Percentiles rank a stretch among this genome's conserved stretches.
These are phyloP conservation scores for Murraya paniculata DNA, from an alignment of 345 rosid species.

Conservation along the genomic window DNA sequence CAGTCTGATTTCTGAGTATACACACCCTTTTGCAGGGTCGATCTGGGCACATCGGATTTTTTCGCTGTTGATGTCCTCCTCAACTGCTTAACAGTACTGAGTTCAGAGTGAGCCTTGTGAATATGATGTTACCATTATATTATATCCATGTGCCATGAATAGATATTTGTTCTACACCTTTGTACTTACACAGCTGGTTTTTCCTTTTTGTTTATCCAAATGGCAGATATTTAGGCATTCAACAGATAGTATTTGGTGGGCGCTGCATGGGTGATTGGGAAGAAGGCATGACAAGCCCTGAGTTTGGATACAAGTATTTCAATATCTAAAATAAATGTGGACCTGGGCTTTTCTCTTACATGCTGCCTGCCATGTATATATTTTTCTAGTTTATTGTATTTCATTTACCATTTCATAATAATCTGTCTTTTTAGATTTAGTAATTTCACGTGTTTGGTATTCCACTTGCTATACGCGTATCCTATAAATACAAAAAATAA, in stretches of 20 bases:
- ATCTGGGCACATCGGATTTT: constrained; percentile 83
- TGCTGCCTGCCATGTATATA: background rate
- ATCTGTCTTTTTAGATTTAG: no score
- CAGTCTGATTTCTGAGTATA: background rate
- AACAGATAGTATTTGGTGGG: constrained; percentile 86
- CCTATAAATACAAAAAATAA: no score
- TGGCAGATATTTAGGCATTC: constrained; percentile 76
- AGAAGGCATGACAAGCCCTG: constrained; percentile 80
- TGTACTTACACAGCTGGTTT: background rate
- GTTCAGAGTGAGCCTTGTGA: constrained; percentile 67
- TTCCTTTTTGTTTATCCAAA: background rate
- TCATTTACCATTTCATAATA: no score
- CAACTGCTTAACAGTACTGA: constrained; percentile 81
- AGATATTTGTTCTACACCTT: background rate
- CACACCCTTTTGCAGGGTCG: constrained; percentile 61
- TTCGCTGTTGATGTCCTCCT: constrained; percentile 79
- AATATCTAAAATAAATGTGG: constrained; percentile 48
- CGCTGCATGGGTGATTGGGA: constrained; percentile 89
- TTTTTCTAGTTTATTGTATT: background rate
- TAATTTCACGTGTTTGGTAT: no score
- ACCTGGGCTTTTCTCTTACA: background rate
- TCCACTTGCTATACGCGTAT: no score
- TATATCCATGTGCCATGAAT: background rate
- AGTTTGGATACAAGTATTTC: constrained; percentile 77
- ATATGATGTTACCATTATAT: background rate